phyloP scores from a whole-genome alignment of 768 basidiomycete genomes.

The Kwoniella pini region DNA sequence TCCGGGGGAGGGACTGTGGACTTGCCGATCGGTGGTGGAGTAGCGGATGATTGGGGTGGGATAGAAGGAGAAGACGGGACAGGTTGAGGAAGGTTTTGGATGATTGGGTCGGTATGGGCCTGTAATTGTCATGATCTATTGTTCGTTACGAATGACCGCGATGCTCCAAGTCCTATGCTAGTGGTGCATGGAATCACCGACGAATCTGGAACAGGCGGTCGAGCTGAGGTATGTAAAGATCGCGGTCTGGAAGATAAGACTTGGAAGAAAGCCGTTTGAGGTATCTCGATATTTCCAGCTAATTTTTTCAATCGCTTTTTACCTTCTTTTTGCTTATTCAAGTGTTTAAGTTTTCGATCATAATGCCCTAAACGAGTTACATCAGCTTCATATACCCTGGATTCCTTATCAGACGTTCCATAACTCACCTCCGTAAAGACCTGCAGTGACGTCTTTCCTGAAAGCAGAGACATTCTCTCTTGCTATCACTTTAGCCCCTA shows the following conservation, averaged over 20 bases:
- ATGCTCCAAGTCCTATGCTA: no score
- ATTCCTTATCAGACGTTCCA: no score
- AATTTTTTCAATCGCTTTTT: constrained; percentile 86
- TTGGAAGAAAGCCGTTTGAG: constrained; percentile 94
- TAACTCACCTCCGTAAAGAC: constrained; percentile 78
- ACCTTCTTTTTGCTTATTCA: constrained; percentile 78
- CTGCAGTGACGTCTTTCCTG: constrained; percentile 78
- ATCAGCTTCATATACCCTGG: no score
- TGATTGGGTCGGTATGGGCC: constrained; percentile 8
- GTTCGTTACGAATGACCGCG: not conserved
- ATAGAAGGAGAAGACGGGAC: not conserved
- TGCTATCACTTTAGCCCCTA: constrained; percentile 83
- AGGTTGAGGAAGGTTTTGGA: constrained; percentile 5
- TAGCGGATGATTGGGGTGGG: not conserved
- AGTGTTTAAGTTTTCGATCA: constrained; percentile 71
- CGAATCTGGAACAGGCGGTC: no score
- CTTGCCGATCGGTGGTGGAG: constrained; percentile 3
- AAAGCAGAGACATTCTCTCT: constrained; percentile 82
- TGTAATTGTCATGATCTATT: not conserved
- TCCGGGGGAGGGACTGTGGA: constrained; percentile 16
- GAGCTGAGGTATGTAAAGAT: constrained; percentile 14
- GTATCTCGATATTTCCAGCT: constrained; percentile 72
- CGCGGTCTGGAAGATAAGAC: constrained; percentile 61
- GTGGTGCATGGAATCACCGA: no score
- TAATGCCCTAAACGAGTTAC: constrained; percentile 67